phyloP scores from a whole-genome alignment of 2,329 filamentous ascomycete species.

The Camptophora hylomeconis region DNA sequence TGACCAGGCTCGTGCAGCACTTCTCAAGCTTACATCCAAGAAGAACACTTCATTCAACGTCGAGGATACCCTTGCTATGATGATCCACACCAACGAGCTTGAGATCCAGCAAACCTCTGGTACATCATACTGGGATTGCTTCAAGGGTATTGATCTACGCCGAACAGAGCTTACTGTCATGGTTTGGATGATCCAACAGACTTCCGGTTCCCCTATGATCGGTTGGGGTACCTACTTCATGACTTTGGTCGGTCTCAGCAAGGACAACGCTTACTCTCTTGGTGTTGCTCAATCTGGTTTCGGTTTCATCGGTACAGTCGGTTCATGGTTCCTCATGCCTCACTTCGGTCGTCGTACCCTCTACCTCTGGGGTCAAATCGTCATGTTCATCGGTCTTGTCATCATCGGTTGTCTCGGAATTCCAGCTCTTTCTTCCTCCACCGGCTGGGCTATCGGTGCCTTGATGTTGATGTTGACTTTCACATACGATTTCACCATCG shows the following conservation, averaged over 20 bases:
- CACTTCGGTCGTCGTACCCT: slow-evolving; percentile 27
- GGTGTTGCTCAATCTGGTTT: no score
- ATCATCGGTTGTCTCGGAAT: slow-evolving; percentile 18
- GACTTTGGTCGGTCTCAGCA: slow-evolving; percentile 25
- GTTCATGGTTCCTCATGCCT: slow-evolving; percentile 23
- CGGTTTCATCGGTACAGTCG: no score
- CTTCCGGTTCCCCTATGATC: slow-evolving; percentile 49
- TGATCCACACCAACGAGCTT: slow-evolving; percentile 24
- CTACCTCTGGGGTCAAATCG: slow-evolving; percentile 22
- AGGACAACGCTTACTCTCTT: no score
- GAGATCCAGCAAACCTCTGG: slow-evolving; percentile 15
- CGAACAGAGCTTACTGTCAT: slow-evolving; percentile 28
- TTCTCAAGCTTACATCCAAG: slow-evolving; percentile 28
- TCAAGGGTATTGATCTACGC: slow-evolving; percentile 20
- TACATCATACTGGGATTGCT: slow-evolving; percentile 19
- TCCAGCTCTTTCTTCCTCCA: slow-evolving; percentile 10
- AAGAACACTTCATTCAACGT: slow-evolving; percentile 12
- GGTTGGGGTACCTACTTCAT: slow-evolving; percentile 37
- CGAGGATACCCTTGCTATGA: slow-evolving; percentile 23
- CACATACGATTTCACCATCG: slow-evolving; percentile 40
- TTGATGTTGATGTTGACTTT: slow-evolving; percentile 41
- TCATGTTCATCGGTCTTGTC: slow-evolving; percentile 19
- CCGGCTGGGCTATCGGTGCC: slow-evolving; percentile 26
- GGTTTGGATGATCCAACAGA: slow-evolving; percentile 37
- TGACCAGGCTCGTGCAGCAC: slow-evolving; percentile 30